Conservation (phyloP, 352 stramenopile species). For the Phytopythium ostracodes region DNA sequence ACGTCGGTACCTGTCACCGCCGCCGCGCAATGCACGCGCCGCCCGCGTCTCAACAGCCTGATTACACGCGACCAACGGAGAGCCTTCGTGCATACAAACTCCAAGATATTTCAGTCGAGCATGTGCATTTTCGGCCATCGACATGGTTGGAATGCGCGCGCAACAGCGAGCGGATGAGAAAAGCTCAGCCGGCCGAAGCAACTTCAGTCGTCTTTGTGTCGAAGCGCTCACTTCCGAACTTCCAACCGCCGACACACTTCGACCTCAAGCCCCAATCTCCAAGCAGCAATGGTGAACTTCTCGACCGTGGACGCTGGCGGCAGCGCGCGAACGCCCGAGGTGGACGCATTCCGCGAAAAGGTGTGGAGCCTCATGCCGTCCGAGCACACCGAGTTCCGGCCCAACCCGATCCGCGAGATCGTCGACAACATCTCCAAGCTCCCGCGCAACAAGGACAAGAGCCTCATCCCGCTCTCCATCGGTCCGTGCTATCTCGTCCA, state of each 20-base stretch:
- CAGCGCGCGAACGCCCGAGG: not conserved
- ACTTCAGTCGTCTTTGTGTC: not conserved
- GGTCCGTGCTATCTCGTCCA: conserved; percentile 20
- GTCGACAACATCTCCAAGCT: conserved; percentile 83
- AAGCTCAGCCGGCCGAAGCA: not conserved
- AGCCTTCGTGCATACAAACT: not conserved
- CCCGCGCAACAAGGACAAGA: conserved; percentile 60
- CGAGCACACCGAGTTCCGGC: conserved; percentile 26
- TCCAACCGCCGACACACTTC: not conserved
- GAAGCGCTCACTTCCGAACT: not conserved
- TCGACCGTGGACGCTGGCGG: conserved; percentile 2
- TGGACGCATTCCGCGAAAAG: conserved; percentile 5
- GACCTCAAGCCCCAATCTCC: not conserved
- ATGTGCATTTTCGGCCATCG: not conserved
- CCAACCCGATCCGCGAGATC: conserved; percentile 88
- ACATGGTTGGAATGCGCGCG: not conserved
- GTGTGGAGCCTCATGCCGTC: conserved; percentile 29
- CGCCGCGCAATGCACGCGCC: not conserved
- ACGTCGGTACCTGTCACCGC: not conserved
- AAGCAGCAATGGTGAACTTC: conserved; percentile 7
- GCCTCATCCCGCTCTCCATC: conserved; percentile 83
- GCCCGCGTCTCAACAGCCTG: not conserved
- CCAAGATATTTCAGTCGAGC: not conserved
- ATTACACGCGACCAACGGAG: conserved; percentile 2
- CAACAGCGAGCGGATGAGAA: not conserved